Evolutionary conservation across 225 moss, liverwort and hornwort genomes (phyloP).

Genomic region (Lunularia cruciata): DNA sequence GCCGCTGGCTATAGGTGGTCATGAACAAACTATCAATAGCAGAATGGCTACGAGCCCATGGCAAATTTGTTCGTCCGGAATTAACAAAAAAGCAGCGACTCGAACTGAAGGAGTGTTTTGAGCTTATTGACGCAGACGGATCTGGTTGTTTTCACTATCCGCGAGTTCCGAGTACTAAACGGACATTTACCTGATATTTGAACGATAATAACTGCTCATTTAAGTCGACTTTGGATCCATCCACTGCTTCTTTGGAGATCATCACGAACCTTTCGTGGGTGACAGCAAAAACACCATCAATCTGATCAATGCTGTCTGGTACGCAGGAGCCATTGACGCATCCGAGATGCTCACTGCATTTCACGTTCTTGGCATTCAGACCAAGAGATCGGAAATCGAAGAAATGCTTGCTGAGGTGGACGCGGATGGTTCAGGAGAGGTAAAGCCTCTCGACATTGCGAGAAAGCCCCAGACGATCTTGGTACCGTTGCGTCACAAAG

Average conservation of each 20-base stretch:
- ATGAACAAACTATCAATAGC: conserved; percentile 56
- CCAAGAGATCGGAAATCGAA: conserved; percentile 61
- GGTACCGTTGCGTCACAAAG: not conserved
- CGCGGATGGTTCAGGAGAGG: conserved; percentile 83
- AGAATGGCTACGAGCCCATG: conserved; percentile 66
- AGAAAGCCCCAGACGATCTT: not conserved
- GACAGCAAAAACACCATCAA: too few relatives aligned
- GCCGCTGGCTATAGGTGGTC: conserved; percentile 41
- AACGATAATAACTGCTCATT: too few relatives aligned
- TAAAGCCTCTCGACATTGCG: too few relatives aligned
- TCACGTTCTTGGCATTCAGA: conserved; percentile 64
- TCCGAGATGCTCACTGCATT: conserved; percentile 69
- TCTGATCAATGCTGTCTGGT: too few relatives aligned
- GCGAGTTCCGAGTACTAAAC: too few relatives aligned
- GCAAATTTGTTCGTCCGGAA: conserved; percentile 71
- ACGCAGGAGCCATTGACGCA: conserved; percentile 61
- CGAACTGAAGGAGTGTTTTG: conserved; percentile 82
- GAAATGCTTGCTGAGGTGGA: conserved; percentile 59
- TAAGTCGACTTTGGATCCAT: too few relatives aligned
- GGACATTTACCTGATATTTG: too few relatives aligned
- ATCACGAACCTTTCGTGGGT: too few relatives aligned
- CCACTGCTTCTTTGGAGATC: too few relatives aligned
- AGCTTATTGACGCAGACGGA: conserved; percentile 66
- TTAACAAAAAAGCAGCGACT: conserved; percentile 75
- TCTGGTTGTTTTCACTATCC: conserved; percentile 50